Evolutionary conservation across 331 rosid genomes (phyloP).

Genomic region (Arachis monticola): DNA sequence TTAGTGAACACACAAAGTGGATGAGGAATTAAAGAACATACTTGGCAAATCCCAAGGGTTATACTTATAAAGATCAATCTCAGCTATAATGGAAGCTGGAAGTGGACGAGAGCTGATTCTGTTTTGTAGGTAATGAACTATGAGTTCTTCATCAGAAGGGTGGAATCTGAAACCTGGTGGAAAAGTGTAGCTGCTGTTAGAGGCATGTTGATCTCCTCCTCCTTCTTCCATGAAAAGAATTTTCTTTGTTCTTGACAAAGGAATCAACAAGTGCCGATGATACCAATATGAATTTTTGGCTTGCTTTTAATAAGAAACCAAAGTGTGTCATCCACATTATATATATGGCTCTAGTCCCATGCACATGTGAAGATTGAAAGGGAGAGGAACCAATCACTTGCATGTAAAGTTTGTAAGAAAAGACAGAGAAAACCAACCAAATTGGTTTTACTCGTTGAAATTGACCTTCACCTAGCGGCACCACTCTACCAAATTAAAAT

Average conservation of each 20-base stretch:
- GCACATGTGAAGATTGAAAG: slow-evolving; percentile 50
- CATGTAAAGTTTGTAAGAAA: slow-evolving; percentile 48
- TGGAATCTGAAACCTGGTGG: slow-evolving; percentile 84
- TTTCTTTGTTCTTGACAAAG: slow-evolving; percentile 34
- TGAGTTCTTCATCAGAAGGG: slow-evolving; percentile 85
- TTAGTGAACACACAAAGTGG: slow-evolving; percentile 30
- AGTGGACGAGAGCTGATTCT: slow-evolving; percentile 66
- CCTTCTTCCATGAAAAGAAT: slow-evolving; percentile 49
- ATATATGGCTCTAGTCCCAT: slow-evolving; percentile 48
- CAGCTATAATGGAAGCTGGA: slow-evolving; percentile 68
- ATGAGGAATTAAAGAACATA: slow-evolving; percentile 40
- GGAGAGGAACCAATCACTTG: slow-evolving; percentile 43
- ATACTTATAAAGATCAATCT: slow-evolving; percentile 69
- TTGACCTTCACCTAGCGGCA: slow-evolving; percentile 41
- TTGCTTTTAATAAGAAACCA: slow-evolving; percentile 40
- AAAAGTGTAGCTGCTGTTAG: slow-evolving; percentile 45
- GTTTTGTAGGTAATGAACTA: slow-evolving; percentile 72
- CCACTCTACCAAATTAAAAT: slow-evolving; percentile 30
- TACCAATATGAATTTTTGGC: slow-evolving; percentile 35
- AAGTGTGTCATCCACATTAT: slow-evolving; percentile 34
- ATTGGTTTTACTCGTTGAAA: slow-evolving; percentile 50
- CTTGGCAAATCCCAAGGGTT: slow-evolving; percentile 88
- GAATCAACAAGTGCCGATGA: slow-evolving; percentile 46
- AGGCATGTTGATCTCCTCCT: slow-evolving; percentile 40
- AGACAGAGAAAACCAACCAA: slow-evolving; percentile 44